These are phyloP conservation scores for Fusarium buxicola DNA, from an alignment of 2,329 filamentous ascomycete genomes.

Conservation along the genomic window DNA sequence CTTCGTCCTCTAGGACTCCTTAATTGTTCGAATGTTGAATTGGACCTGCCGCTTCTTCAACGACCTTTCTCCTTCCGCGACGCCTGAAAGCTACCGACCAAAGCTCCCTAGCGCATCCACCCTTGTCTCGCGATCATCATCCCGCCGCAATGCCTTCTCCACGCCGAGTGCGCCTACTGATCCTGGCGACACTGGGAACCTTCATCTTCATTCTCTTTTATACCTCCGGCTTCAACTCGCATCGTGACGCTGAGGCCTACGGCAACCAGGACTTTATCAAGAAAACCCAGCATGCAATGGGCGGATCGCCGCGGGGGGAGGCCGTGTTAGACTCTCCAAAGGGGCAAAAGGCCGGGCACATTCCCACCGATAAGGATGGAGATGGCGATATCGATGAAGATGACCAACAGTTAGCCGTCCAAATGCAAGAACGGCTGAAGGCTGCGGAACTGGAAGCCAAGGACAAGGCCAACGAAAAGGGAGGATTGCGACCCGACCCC, in stretches of 20 bases:
- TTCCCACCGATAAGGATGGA: slow-evolving; percentile 61
- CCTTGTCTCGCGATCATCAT: slow-evolving; percentile 29
- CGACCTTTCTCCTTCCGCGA: slow-evolving; percentile 8
- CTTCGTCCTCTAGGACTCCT: slow-evolving; percentile 10
- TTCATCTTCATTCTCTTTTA: slow-evolving; percentile 80
- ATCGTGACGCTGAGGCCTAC: slow-evolving; percentile 58
- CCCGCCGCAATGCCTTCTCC: slow-evolving; percentile 70
- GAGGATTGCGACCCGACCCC: slow-evolving; percentile 68
- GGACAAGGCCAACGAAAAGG: slow-evolving; percentile 75
- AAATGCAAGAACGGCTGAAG: slow-evolving; percentile 71
- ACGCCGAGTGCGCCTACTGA: slow-evolving; percentile 75
- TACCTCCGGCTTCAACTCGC: slow-evolving; percentile 68
- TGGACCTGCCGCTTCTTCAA: neutral
- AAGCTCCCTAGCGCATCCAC: slow-evolving; percentile 44
- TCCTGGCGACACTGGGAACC: slow-evolving; percentile 71
- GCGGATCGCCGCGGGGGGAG: slow-evolving; percentile 51
- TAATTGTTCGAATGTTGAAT: slow-evolving; percentile 12
- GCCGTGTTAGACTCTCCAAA: slow-evolving; percentile 56
- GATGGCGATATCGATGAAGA: slow-evolving; percentile 69
- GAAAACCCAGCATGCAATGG: slow-evolving; percentile 68
- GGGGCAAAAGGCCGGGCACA: slow-evolving; percentile 53
- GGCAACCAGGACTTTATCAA: slow-evolving; percentile 68
- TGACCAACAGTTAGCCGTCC: slow-evolving; percentile 61
- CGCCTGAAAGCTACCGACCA: slow-evolving; percentile 25
- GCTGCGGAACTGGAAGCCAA: slow-evolving; percentile 77